phyloP scores from a whole-genome alignment of 305 asterid genomes.

The Fraxinus ornus region DNA sequence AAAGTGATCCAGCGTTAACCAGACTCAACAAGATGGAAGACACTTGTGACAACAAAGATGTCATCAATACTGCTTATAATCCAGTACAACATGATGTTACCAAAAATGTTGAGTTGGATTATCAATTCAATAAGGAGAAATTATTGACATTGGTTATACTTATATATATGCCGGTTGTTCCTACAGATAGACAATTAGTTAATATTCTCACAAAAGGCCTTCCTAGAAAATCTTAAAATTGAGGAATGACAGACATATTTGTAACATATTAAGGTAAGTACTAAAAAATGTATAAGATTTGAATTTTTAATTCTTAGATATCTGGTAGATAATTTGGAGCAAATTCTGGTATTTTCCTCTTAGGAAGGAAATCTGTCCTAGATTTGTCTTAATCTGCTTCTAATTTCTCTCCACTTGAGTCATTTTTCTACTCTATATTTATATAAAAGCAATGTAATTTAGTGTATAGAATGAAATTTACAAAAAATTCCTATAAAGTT shows the following conservation, averaged over 20 bases:
- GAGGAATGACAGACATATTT: background rate
- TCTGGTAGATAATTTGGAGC: background rate
- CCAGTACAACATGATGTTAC: background rate
- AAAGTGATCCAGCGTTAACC: conserved; percentile 22
- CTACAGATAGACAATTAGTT: background rate
- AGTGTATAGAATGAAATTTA: background rate
- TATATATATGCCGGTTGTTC: background rate
- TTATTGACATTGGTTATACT: background rate
- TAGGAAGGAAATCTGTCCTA: background rate
- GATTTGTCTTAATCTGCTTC: background rate
- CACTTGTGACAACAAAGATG: background rate
- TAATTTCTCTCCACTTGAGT: background rate
- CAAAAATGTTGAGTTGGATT: background rate
- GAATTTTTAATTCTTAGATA: background rate
- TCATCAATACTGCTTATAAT: background rate
- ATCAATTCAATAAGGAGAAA: background rate
- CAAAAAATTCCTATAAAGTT: background rate
- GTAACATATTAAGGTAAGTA: background rate
- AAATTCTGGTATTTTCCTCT: background rate
- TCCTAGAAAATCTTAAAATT: background rate
- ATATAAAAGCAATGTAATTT: background rate
- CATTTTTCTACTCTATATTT: background rate
- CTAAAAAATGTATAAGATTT: background rate
- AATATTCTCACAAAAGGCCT: background rate
- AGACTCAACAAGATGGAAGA: background rate